Conservation (phyloP, 805 yeast species). For the Starmerella geochares region DNA sequence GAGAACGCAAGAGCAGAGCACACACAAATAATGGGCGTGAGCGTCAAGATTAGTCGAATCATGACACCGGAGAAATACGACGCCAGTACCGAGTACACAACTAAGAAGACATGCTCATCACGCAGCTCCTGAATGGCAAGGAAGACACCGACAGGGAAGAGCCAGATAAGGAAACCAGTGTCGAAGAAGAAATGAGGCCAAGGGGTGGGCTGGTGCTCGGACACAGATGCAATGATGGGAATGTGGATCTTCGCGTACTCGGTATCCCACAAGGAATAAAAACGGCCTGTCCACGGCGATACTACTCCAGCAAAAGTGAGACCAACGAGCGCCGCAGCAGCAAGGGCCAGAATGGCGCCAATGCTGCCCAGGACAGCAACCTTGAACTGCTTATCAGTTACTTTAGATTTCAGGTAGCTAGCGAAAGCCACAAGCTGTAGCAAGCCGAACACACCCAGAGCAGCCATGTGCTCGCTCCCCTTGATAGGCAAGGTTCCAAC, state of each 20-base stretch:
- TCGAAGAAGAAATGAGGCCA: conserved; percentile 98
- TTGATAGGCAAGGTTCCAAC: conserved; percentile 95
- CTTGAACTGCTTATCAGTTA: conserved; percentile 64
- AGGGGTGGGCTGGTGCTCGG: conserved; percentile 99
- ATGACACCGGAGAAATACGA: conserved; percentile 98
- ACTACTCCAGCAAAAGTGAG: conserved; percentile 86
- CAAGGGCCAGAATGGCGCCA: conserved; percentile 45
- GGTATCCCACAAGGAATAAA: conserved; percentile 97
- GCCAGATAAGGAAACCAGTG: conserved; percentile 85
- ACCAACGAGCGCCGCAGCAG: conserved; percentile 59
- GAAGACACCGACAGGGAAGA: conserved; percentile 96
- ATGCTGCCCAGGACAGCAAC: conserved; percentile 42
- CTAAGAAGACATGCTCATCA: conserved; percentile 86
- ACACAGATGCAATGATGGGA: conserved; percentile 96
- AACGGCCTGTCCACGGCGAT: conserved; percentile 99
- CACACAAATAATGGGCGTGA: conserved; percentile 94
- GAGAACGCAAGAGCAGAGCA: conserved; percentile 83
- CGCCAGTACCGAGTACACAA: conserved; percentile 84
- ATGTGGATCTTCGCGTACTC: conserved; percentile 94
- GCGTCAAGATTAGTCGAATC: conserved; percentile 94
- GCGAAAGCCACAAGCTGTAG: conserved; percentile 84
- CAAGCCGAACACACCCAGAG: conserved; percentile 92
- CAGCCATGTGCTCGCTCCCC: conserved; percentile 97
- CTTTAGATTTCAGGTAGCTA: conserved; percentile 62
- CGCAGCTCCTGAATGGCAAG: conserved; percentile 77